phyloP scores from a whole-genome alignment of 2,329 filamentous ascomycete species.

The Epichloe festucae region DNA sequence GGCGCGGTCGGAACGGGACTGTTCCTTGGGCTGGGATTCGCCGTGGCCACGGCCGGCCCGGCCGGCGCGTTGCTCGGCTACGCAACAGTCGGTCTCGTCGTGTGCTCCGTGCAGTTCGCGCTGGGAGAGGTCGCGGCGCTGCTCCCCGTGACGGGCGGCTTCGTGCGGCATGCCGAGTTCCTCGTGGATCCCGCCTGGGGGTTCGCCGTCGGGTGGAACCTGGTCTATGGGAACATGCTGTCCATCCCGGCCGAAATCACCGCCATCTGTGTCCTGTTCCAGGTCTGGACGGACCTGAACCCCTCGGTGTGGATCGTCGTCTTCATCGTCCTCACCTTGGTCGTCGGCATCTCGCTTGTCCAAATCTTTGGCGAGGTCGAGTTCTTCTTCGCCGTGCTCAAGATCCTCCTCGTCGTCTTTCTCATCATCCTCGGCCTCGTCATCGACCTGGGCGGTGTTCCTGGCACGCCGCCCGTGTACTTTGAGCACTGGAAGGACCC shows the following conservation, averaged over 20 bases:
- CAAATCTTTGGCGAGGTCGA: conserved; percentile 48
- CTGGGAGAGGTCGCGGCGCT: conserved; percentile 48
- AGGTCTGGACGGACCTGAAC: conserved; percentile 49
- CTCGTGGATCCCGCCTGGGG: conserved; percentile 49
- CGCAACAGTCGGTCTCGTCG: conserved; percentile 40
- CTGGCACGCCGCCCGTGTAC: conserved; percentile 44
- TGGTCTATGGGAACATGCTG: conserved; percentile 41
- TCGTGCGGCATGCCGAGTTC: conserved; percentile 46
- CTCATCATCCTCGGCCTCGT: conserved; percentile 49
- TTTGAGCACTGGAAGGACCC: conserved; percentile 60
- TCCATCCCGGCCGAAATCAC: conserved; percentile 48
- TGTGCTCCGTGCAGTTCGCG: conserved; percentile 44
- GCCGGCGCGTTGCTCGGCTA: conserved; percentile 38
- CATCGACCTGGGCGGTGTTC: conserved; percentile 49
- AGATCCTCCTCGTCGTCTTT: conserved; percentile 48
- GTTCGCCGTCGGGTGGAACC: conserved; percentile 40
- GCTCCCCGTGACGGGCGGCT: conserved; percentile 49
- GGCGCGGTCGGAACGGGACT: conserved; percentile 49
- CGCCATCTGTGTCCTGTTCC: conserved; percentile 47
- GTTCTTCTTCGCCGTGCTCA: conserved; percentile 37
- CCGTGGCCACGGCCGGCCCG: conserved; percentile 37
- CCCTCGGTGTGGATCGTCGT: conserved; percentile 34
- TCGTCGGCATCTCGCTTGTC: conserved; percentile 45
- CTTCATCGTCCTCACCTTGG: conserved; percentile 39
- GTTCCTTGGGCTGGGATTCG: conserved; percentile 44